A percentile compares a stretch with the other conserved stretches of the same genome.
phyloP scores from a whole-genome alignment of 768 basidiomycete genomes.

The Termitomyces titanicus region DNA sequence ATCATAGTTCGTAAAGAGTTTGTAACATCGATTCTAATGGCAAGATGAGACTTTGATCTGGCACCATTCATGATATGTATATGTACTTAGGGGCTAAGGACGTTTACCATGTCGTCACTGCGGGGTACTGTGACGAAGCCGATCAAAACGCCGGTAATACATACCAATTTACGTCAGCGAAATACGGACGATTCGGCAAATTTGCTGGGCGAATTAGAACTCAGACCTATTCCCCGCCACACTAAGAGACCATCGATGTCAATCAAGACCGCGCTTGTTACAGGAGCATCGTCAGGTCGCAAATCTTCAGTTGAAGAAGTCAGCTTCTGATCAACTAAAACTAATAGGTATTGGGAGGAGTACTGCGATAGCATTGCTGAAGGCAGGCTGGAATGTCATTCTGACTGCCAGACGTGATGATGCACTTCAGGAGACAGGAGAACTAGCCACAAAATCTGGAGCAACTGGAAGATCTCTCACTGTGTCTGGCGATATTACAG shows the following conservation, averaged over 20 bases:
- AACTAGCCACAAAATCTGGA: slow-evolving; percentile 32
- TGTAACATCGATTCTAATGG: too few species aligned
- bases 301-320: not conserved
- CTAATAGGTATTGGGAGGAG: slow-evolving; percentile 62
- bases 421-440: slow-evolving; percentile 55
- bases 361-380: slow-evolving; percentile 65
- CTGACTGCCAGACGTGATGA: slow-evolving; percentile 59
- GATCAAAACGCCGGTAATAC: too few species aligned
- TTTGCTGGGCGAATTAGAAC: too few species aligned
- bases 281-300: slow-evolving; percentile 26
- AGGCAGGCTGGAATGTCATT: slow-evolving; percentile 65
- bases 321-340: not conserved
- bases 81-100: too few species aligned
- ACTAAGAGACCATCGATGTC: too few species aligned
- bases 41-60: too few species aligned
- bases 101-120: not conserved
- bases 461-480: slow-evolving; percentile 31
- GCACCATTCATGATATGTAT: too few species aligned
- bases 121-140: slow-evolving; percentile 1
- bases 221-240: too few species aligned
- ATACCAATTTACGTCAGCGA: too few species aligned
- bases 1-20: slow-evolving; percentile 5
- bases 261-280: slow-evolving; percentile 22
- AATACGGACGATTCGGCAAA: too few species aligned
- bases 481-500: slow-evolving; percentile 61